Conservation (phyloP, 2,329 filamentous ascomycete species). For the Fusarium sp. region DNA sequence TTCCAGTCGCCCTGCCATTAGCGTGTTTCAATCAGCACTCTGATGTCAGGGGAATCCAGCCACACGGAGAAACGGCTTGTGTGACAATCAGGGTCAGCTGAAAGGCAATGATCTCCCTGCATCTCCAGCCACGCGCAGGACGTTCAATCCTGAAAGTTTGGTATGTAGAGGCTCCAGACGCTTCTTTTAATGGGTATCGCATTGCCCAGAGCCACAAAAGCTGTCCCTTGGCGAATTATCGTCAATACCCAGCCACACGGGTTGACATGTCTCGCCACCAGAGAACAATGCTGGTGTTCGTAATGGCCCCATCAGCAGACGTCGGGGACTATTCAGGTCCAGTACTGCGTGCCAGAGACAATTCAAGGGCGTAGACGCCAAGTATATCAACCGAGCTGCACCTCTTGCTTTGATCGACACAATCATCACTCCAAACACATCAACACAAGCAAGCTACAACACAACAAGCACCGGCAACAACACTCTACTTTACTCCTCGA, state of each 20-base stretch:
- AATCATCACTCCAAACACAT: neutral
- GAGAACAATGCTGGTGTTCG: conserved; percentile 27
- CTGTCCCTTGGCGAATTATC: neutral
- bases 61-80: conserved; percentile 2
- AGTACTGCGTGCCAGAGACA: conserved; percentile 28
- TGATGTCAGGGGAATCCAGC: neutral
- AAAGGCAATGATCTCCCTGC: conserved; percentile 16
- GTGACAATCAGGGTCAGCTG: neutral
- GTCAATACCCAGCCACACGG: conserved; percentile 25
- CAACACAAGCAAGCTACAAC: neutral
- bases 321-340: neutral
- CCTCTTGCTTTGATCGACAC: conserved; percentile 1
- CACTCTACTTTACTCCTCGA: neutral
- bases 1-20: conserved; percentile 4
- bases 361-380: neutral
- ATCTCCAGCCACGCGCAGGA: conserved; percentile 16
- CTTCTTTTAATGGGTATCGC: conserved; percentile 10
- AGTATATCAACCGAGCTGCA: conserved; percentile 36
- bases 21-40: conserved; percentile 8
- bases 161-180: conserved; percentile 11
- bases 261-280: conserved; percentile 5
- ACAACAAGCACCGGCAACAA: neutral
- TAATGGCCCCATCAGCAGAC: conserved; percentile 1
- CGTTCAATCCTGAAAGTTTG: neutral
- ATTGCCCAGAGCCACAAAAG: neutral